Percentiles rank a stretch among this genome's conserved stretches.
Conservation (phyloP, 2,329 filamentous ascomycete species). For the Didymella segeticola region DNA sequence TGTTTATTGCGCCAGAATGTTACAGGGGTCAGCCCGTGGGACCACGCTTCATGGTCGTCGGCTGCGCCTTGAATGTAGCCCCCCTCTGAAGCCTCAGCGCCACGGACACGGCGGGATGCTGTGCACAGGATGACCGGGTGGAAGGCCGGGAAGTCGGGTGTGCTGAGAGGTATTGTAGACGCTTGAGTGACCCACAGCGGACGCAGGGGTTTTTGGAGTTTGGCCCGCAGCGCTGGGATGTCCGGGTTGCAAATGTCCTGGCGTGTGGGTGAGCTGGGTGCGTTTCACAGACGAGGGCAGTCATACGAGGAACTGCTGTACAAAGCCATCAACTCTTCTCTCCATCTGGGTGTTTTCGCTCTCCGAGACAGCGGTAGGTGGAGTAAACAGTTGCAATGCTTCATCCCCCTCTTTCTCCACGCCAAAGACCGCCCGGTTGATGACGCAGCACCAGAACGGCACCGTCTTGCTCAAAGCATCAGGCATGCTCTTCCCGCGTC, state of each 20-base stretch:
- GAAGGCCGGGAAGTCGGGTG: constrained; percentile 62
- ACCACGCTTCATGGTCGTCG: constrained; percentile 95
- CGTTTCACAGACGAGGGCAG: background rate
- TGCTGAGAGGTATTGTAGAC: constrained; percentile 58
- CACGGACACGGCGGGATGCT: constrained; percentile 74
- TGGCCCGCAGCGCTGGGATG: constrained; percentile 59
- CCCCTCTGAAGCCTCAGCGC: constrained; percentile 71
- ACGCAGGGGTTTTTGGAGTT: constrained; percentile 73
- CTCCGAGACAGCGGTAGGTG: constrained; percentile 72
- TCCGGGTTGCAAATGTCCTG: constrained; percentile 66
- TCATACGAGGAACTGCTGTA: constrained; percentile 55
- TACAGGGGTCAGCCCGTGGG: constrained; percentile 75
- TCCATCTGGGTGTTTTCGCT: constrained; percentile 85
- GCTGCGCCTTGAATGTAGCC: constrained; percentile 94
- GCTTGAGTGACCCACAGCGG: constrained; percentile 82
- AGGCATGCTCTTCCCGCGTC: constrained; percentile 93
- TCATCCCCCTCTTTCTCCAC: constrained; percentile 55
- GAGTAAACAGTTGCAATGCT: constrained; percentile 69
- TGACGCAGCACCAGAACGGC: constrained; percentile 88
- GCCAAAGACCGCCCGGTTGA: constrained; percentile 82
- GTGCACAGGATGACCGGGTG: constrained; percentile 85
- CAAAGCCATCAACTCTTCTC: constrained; percentile 63
- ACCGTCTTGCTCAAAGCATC: constrained; percentile 94
- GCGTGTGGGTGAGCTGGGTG: background rate
- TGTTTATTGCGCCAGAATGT: constrained; percentile 79